Evolutionary conservation across 352 stramenopile genomes (phyloP).

Genomic region (Phytophthora melonis): DNA sequence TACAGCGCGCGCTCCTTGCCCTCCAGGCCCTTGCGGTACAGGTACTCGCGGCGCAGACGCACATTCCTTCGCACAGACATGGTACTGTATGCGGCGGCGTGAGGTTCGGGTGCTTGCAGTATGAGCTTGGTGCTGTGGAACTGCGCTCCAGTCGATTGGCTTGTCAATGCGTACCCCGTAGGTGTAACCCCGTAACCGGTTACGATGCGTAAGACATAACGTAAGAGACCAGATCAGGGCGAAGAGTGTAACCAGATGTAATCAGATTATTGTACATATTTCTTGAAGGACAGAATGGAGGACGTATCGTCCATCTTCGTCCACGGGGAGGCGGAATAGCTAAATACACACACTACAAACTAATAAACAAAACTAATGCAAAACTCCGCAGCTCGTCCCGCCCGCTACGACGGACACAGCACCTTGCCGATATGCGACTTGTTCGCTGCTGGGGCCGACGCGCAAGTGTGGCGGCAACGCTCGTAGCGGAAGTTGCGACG

Average conservation of each 20-base stretch:
- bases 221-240: not conserved
- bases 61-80: constrained; percentile 95
- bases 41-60: constrained; percentile 98
- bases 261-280: not conserved
- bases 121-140: constrained; percentile 14
- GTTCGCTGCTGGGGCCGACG: not conserved
- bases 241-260: not conserved
- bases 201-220: not conserved
- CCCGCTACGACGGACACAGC: constrained; percentile 44
- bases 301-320: not conserved
- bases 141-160: constrained; percentile 32
- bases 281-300: not conserved
- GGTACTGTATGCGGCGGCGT: not conserved
- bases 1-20: constrained; percentile 95
- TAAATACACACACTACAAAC: constrained; percentile 16
- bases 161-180: not conserved
- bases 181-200: not conserved
- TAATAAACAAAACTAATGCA: constrained; percentile 39
- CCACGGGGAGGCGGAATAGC: not conserved
- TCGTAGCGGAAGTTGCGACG: constrained; percentile 33
- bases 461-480: too few species aligned
- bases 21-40: constrained; percentile 99
- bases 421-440: constrained; percentile 40
- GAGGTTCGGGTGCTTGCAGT: not conserved
- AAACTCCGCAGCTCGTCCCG: not conserved